Conservation (phyloP, 1,139 yeast genomes). For the Casaregolazyma suthepensis region DNA sequence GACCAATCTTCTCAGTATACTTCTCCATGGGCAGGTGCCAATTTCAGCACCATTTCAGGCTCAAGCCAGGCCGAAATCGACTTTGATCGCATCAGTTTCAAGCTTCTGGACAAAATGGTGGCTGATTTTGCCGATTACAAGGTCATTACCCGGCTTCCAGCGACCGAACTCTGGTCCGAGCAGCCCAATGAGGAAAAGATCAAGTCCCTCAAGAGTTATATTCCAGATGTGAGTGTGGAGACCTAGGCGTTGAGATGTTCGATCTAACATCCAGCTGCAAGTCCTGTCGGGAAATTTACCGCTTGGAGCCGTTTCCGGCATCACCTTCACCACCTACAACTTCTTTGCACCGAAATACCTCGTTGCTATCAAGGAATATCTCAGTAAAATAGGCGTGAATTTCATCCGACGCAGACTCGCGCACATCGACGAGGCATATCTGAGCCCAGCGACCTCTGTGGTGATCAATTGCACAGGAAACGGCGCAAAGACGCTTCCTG, state of each 20-base stretch:
- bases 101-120: conserved; percentile 41
- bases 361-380: conserved; percentile 39
- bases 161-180: conserved; percentile 40
- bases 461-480: conserved; percentile 69
- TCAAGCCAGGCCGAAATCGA: conserved; percentile 46
- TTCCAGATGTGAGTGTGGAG: conserved; percentile 16
- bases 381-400: conserved; percentile 42
- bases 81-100: conserved; percentile 53
- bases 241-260: neutral
- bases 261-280: conserved; percentile 7
- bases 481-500: conserved; percentile 52
- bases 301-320: conserved; percentile 46
- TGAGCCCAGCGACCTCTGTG: conserved; percentile 31
- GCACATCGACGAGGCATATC: conserved; percentile 52
- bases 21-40: conserved; percentile 64
- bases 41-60: conserved; percentile 61
- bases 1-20: conserved; percentile 65
- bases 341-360: conserved; percentile 62
- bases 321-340: conserved; percentile 53
- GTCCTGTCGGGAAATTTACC: conserved; percentile 33
- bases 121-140: conserved; percentile 47
- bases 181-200: conserved; percentile 6
- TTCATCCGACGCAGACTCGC: conserved; percentile 41
- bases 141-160: conserved; percentile 50
- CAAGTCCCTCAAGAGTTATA: conserved; percentile 13